These are phyloP conservation scores for Rhazya stricta DNA, from an alignment of 257 asterid genomes.

Conservation along the genomic window DNA sequence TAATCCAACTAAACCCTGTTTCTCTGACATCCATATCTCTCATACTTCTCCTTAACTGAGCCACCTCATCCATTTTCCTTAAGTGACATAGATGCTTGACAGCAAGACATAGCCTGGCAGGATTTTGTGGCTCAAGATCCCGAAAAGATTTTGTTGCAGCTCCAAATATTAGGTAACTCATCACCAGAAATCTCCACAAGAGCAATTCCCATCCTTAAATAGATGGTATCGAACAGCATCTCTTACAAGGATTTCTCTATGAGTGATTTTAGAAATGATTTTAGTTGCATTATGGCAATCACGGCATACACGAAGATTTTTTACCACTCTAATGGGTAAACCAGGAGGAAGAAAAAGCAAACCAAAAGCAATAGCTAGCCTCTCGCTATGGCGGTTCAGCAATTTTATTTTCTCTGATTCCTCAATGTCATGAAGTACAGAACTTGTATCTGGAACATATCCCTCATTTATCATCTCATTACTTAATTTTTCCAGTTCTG, in stretches of 20 bases:
- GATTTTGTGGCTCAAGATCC: conserved; percentile 35
- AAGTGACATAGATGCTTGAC: conserved; percentile 34
- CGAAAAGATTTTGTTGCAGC: conserved; percentile 39
- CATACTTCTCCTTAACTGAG: conserved; percentile 42
- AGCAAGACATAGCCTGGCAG: conserved; percentile 43
- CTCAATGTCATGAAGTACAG: conserved; percentile 37
- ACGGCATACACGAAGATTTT: conserved; percentile 40
- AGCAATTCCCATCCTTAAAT: conserved; percentile 41
- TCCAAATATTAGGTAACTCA: not conserved
- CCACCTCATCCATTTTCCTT: conserved; percentile 41
- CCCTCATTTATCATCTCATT: conserved; percentile 42
- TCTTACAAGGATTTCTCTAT: conserved; percentile 42
- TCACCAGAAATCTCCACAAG: conserved; percentile 52
- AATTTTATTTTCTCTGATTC: conserved; percentile 34
- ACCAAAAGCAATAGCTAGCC: conserved; percentile 50
- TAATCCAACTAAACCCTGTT: conserved; percentile 49
- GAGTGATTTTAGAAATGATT: conserved; percentile 40
- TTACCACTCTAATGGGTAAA: conserved; percentile 36
- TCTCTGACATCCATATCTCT: conserved; percentile 39
- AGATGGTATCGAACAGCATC: conserved; percentile 43
- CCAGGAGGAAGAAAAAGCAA: conserved; percentile 34
- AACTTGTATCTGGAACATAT: conserved; percentile 38
- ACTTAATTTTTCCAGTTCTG: conserved; percentile 44
- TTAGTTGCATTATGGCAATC: conserved; percentile 49
- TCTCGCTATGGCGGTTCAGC: conserved; percentile 41